Evolutionary conservation across 495 filamentous ascomycete species (phyloP), one percentile per base, ranked within the genome.

Genomic region (Annulohypoxylon nitens): DNA sequence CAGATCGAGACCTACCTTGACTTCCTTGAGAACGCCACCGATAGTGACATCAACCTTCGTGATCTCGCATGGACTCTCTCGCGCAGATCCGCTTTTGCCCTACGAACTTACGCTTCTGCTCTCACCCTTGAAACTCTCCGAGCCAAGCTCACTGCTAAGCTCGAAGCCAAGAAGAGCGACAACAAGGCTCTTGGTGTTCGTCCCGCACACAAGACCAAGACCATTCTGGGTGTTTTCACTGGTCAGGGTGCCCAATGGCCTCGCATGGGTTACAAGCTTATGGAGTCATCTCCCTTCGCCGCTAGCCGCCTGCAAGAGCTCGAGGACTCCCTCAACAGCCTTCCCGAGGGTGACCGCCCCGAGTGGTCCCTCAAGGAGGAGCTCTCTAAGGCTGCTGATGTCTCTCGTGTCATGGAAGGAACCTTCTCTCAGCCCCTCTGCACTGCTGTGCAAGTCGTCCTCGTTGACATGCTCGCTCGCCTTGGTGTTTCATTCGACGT

Each of bases 401-500:
- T 25, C 18, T 64, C 66, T 6, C 59, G 58, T 3, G 45, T 76
- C 0, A 26, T 45, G 54, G 67, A 71, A 25, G 57, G 80, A 0
- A 14, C 55, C 63, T 72, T 80, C 25, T 79, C 79, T 3, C 82
- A 84, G 55, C 74, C 81, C 12, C 51, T 81, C 37, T 87, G 81
- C 60, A 83, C 81, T 5, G 78, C 76, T 16, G 25, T 85, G 2
- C 82, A 85, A 61, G 64, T 85, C 16, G 77, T 78, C 0, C 64
- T 90, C 4, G 84, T 87, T 0, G 79, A 85, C 5, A 57, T 89
- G 5, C 71, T 88, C 9, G 84, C 83, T 79, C 79, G 81, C 26
- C 75, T 88, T 10, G 43, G 57, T 30, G 37, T 60, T 26, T 43
- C 47, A 1, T 83, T 85, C 1, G 59, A 63, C 23, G 78, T 77